Percentiles rank a stretch among this genome's conserved stretches.
These are phyloP conservation scores for Microstroma glucosiphilum DNA, from an alignment of 1,284 basidiomycete genomes.

Conservation along the genomic window DNA sequence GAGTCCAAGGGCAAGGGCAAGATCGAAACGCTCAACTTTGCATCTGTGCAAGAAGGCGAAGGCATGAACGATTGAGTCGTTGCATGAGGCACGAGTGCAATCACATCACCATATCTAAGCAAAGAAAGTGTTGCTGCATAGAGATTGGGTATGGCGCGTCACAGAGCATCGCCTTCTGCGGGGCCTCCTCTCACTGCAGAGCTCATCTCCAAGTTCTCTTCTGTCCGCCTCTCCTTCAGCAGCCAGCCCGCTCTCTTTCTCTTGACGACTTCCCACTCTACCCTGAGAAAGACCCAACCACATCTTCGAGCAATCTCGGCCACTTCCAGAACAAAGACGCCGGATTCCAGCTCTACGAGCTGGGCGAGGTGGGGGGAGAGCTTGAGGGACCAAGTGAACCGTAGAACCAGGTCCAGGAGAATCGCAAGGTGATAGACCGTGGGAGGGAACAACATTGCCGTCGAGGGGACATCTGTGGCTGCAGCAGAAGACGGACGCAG, in stretches of 20 bases:
- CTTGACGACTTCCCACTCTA: conserved; percentile 59
- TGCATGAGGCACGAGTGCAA: background rate
- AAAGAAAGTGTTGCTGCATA: too few species aligned
- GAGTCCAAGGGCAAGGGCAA: conserved; percentile 72
- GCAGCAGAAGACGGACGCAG: background rate
- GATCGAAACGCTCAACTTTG: conserved; percentile 55
- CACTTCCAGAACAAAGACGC: conserved; percentile 84
- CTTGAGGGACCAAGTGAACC: conserved; percentile 91
- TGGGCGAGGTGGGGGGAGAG: conserved; percentile 80
- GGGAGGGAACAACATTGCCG: conserved; percentile 65
- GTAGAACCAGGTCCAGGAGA: conserved; percentile 76
- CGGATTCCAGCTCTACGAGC: conserved; percentile 70
- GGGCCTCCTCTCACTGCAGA: background rate
- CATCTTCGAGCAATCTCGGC: conserved; percentile 82
- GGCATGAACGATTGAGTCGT: background rate
- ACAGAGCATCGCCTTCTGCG: background rate
- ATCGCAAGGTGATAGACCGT: conserved; percentile 76
- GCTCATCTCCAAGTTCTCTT: background rate
- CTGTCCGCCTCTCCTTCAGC: background rate
- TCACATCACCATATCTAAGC: background rate
- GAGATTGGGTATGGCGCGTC: too few species aligned
- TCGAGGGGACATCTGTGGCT: background rate
- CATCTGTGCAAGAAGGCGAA: conserved; percentile 32
- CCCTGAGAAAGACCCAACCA: conserved; percentile 92
- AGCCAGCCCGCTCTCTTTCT: conserved; percentile 3